Conservation (phyloP, 2,329 filamentous ascomycete genomes). For the Pyrenophora seminiperda region DNA sequence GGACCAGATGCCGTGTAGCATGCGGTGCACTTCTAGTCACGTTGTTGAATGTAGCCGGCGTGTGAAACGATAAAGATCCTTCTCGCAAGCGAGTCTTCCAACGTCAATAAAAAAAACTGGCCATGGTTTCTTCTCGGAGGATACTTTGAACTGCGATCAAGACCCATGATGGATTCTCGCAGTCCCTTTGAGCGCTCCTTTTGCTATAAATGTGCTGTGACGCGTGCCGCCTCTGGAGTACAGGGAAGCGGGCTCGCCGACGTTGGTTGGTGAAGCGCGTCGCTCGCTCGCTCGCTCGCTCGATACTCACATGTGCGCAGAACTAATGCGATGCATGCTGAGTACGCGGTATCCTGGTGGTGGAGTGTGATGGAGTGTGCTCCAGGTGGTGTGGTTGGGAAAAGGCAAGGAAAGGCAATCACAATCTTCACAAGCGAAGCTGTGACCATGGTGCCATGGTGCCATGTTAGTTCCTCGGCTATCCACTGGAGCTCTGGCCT, state of each 20-base stretch:
- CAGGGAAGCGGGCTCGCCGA: neutral
- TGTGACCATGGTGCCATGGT: constrained; percentile 4
- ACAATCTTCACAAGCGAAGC: constrained; percentile 24
- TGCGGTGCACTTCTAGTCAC: neutral
- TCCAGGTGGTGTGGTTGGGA: constrained; percentile 3
- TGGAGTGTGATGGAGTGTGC: neutral
- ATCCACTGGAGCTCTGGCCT: constrained; percentile 17
- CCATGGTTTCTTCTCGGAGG: constrained; percentile 26
- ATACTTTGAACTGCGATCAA: constrained; percentile 41
- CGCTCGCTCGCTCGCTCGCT: neutral
- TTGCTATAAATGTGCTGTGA: neutral
- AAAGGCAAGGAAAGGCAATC: neutral
- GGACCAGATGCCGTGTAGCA: no score
- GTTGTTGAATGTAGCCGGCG: constrained; percentile 19
- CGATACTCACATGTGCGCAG: neutral
- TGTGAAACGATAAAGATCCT: constrained; percentile 22
- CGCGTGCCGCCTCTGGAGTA: neutral
- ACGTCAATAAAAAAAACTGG: constrained; percentile 19
- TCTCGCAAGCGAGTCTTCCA: constrained; percentile 24
- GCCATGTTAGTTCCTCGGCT: constrained; percentile 25
- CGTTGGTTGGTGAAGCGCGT: neutral
- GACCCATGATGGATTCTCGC: constrained; percentile 31
- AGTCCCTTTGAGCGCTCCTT: constrained; percentile 40
- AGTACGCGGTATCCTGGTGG: neutral
- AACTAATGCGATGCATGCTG: neutral